Conservation (phyloP, 2,329 filamentous ascomycete genomes). For the Fusarium compactum region DNA sequence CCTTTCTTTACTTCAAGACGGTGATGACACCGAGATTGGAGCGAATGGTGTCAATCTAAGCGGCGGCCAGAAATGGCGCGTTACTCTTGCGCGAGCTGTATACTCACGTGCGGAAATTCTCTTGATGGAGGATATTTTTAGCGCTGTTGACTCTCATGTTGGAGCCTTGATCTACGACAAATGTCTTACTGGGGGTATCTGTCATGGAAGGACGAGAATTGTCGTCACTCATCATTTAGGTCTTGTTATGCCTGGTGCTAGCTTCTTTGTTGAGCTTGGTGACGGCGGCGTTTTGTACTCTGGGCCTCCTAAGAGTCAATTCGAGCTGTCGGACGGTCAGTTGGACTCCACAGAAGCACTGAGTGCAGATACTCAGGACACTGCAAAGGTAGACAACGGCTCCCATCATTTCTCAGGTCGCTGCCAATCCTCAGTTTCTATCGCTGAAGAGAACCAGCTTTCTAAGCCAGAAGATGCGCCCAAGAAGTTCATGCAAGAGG, state of each 20-base stretch:
- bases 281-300: conserved; percentile 69
- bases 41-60: conserved; percentile 86
- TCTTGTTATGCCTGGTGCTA: conserved; percentile 75
- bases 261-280: conserved; percentile 78
- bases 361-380: conserved; percentile 57
- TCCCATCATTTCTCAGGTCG: not conserved
- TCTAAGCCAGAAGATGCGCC: conserved; percentile 66
- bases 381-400: conserved; percentile 38
- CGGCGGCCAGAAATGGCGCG: conserved; percentile 84
- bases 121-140: conserved; percentile 85
- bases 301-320: conserved; percentile 39
- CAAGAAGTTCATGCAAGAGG: conserved; percentile 81
- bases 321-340: not conserved
- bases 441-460: conserved; percentile 33
- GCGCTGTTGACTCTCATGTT: conserved; percentile 82
- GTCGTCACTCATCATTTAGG: conserved; percentile 85
- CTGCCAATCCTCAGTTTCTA: not conserved
- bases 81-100: conserved; percentile 81
- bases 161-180: conserved; percentile 81
- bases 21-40: conserved; percentile 82
- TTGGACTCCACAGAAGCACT: not conserved
- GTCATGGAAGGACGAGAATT: conserved; percentile 76
- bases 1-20: conserved; percentile 77
- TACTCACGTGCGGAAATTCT: conserved; percentile 82
- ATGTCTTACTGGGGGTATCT: conserved; percentile 77